A percentile compares a stretch with the other conserved stretches of the same genome.
phyloP scores from a whole-genome alignment of 768 basidiomycete genomes.

The Strobilomyces confusus region DNA sequence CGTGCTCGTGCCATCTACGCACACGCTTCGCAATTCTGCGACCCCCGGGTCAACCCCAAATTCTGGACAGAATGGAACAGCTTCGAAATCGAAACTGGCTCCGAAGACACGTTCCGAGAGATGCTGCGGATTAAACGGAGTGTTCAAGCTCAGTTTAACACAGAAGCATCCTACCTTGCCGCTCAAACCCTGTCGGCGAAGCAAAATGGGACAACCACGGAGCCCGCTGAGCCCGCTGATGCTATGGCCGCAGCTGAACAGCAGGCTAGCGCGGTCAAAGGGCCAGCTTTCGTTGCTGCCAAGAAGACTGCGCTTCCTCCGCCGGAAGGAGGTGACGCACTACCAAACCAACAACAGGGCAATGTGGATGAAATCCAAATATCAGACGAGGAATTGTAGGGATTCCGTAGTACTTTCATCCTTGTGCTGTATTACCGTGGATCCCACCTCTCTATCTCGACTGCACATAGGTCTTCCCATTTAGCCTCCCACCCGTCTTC shows the following conservation, averaged over 20 bases:
- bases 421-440: constrained; percentile 24
- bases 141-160: constrained; percentile 98
- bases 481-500: constrained; percentile 64
- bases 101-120: constrained; percentile 96
- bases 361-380: constrained; percentile 89
- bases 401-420: constrained; percentile 11
- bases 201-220: constrained; percentile 47
- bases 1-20: constrained; percentile 94
- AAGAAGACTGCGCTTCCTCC: constrained; percentile 46
- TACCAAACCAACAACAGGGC: constrained; percentile 24
- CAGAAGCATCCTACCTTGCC: constrained; percentile 88
- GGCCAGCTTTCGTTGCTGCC: constrained; percentile 77
- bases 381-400: constrained; percentile 69
- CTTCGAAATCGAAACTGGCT: constrained; percentile 98
- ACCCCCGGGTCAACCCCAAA: constrained; percentile 83
- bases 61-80: constrained; percentile 98
- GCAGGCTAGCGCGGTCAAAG: constrained; percentile 52
- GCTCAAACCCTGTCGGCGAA: constrained; percentile 80
- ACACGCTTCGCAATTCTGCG: constrained; percentile 98
- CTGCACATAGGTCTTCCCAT: constrained; percentile 77
- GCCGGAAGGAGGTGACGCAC: constrained; percentile 37
- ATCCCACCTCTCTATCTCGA: constrained; percentile 75
- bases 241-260: constrained; percentile 87
- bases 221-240: constrained; percentile 49
- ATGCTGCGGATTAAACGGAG: constrained; percentile 96